A percentile compares a stretch with the other conserved stretches of the same genome.
Conservation (phyloP, 352 stramenopile species). For the Globisporangium mamillatum region DNA sequence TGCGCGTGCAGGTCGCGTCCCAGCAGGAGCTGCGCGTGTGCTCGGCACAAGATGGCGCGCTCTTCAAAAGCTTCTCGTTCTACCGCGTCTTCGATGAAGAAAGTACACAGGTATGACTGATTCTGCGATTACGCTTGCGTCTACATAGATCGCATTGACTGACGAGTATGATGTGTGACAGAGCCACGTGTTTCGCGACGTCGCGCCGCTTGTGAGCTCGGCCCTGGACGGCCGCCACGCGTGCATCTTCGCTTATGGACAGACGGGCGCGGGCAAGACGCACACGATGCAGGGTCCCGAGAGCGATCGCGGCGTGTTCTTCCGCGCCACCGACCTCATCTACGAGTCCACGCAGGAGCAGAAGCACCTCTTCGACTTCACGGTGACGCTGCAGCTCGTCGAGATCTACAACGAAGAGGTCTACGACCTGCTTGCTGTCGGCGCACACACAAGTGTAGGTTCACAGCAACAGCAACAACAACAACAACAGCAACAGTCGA, state of each 20-base stretch:
- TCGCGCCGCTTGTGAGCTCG: constrained; percentile 86
- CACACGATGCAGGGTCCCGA: constrained; percentile 32
- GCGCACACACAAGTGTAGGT: neutral
- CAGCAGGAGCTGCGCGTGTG: constrained; percentile 22
- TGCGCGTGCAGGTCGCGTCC: constrained; percentile 25
- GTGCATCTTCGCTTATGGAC: constrained; percentile 96
- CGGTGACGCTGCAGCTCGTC: constrained; percentile 58
- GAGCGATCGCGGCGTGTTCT: constrained; percentile 37
- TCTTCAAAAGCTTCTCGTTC: constrained; percentile 85
- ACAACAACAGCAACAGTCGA: neutral
- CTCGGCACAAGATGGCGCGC: constrained; percentile 38
- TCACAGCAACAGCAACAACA: constrained; percentile 9
- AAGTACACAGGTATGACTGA: constrained; percentile 47
- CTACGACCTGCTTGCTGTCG: constrained; percentile 55
- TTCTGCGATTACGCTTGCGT: constrained; percentile 31
- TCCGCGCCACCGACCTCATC: constrained; percentile 42
- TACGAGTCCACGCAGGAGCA: constrained; percentile 39
- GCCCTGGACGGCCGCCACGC: constrained; percentile 91
- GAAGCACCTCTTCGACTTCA: constrained; percentile 44
- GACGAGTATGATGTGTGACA: constrained; percentile 24
- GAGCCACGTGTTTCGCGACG: constrained; percentile 90
- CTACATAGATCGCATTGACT: constrained; percentile 37
- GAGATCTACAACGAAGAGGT: constrained; percentile 89
- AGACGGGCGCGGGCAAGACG: constrained; percentile 55
- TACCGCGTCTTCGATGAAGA: constrained; percentile 82